phyloP scores from a whole-genome alignment of 306 rosid genomes.

The Cucurbita argyrosperma region DNA sequence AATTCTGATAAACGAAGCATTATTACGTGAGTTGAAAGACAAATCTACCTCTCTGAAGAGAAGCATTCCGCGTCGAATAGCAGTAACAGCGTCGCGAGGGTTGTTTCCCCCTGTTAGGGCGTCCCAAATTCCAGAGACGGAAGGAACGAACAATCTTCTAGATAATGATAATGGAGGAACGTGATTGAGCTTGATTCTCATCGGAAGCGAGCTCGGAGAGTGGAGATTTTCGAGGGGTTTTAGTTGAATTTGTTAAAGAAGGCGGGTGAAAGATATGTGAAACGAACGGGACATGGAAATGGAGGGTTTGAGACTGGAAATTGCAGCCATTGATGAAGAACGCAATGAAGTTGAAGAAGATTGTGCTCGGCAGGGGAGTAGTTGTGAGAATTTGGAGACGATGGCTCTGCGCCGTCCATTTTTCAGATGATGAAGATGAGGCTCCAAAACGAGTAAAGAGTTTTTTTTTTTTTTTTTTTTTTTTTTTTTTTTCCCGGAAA shows the following conservation, averaged over 20 bases:
- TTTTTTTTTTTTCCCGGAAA: no score
- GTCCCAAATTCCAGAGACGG: slow-evolving; percentile 77
- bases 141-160: slow-evolving; percentile 51
- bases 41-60: slow-evolving; percentile 54
- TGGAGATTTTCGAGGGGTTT: slow-evolving; percentile 7
- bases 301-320: slow-evolving; percentile 22
- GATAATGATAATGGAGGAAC: slow-evolving; percentile 18
- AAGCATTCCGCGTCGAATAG: slow-evolving; percentile 70
- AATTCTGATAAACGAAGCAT: background rate
- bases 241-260: slow-evolving; percentile 15
- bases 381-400: background rate
- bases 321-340: slow-evolving; percentile 23
- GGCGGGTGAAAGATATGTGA: slow-evolving; percentile 6
- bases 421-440: slow-evolving; percentile 14
- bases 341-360: background rate
- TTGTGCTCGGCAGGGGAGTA: background rate
- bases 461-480: no score
- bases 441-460: slow-evolving; percentile 17
- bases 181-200: slow-evolving; percentile 6
- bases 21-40: background rate
- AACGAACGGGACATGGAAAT: slow-evolving; percentile 13
- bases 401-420: background rate
- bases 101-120: slow-evolving; percentile 59
- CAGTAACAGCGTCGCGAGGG: slow-evolving; percentile 44
- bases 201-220: slow-evolving; percentile 13